Conservation (phyloP, 1,284 basidiomycete genomes). For the Ceratobasidium sp. region DNA sequence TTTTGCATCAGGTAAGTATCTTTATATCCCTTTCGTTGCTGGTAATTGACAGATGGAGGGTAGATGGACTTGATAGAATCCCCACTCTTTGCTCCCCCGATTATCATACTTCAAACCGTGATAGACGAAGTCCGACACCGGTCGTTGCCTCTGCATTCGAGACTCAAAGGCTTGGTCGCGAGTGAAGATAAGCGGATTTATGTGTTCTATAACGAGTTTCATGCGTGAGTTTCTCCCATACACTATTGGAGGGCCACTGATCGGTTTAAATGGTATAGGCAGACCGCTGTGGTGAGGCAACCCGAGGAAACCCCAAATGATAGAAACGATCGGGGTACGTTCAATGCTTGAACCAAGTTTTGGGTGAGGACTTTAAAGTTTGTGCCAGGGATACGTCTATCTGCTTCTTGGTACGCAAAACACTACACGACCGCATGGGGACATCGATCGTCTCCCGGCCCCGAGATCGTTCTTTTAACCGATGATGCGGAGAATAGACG, state of each 20-base stretch:
- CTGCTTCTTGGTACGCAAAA: slow-evolving; percentile 80
- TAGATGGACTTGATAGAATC: slow-evolving; percentile 93
- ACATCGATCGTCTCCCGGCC: slow-evolving; percentile 51
- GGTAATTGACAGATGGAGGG: neutral
- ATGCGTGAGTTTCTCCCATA: slow-evolving; percentile 61
- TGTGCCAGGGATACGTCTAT: slow-evolving; percentile 76
- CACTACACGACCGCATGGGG: slow-evolving; percentile 61
- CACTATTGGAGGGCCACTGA: neutral
- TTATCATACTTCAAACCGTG: slow-evolving; percentile 93
- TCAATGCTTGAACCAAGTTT: neutral
- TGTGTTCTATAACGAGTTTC: slow-evolving; percentile 92
- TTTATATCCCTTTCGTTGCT: slow-evolving; percentile 1
- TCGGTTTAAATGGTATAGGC: slow-evolving; percentile 54
- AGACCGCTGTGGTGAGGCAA: slow-evolving; percentile 75
- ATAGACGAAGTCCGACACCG: slow-evolving; percentile 95
- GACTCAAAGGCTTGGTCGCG: slow-evolving; percentile 79
- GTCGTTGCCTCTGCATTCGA: slow-evolving; percentile 90
- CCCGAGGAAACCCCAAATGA: slow-evolving; percentile 86
- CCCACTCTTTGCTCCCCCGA: slow-evolving; percentile 70
- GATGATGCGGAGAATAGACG: slow-evolving; percentile 87
- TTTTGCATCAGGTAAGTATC: slow-evolving; percentile 78
- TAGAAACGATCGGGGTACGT: slow-evolving; percentile 83
- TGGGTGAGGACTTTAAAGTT: slow-evolving; percentile 17
- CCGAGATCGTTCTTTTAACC: slow-evolving; percentile 70
- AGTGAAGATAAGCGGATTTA: slow-evolving; percentile 81